Percentiles rank a stretch among this genome's conserved stretches.
Evolutionary conservation across 2,329 filamentous ascomycete species (phyloP).

Genomic region (Fusarium papillatum): DNA sequence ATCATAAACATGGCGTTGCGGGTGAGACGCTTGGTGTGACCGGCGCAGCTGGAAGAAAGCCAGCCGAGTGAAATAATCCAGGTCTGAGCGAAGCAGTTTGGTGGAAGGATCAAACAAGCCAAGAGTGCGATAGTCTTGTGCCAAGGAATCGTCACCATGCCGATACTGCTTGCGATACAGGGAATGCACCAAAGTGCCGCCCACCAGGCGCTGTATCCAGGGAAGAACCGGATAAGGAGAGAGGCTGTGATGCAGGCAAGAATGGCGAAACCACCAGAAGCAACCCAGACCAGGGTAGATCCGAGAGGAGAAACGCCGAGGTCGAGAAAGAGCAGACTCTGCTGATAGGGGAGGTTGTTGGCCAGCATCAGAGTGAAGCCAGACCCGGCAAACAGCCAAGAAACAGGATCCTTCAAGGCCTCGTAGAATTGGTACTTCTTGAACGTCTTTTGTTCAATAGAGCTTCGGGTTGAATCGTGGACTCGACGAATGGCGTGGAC

Average conservation of each 20-base stretch:
- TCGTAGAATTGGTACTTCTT: slow-evolving; percentile 48
- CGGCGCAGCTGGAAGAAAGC: slow-evolving; percentile 44
- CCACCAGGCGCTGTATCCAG: slow-evolving; percentile 36
- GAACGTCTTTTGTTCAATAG: slow-evolving; percentile 52
- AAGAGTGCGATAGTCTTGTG: slow-evolving; percentile 45
- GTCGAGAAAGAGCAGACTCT: slow-evolving; percentile 30
- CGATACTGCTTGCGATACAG: slow-evolving; percentile 35
- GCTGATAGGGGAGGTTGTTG: slow-evolving; percentile 55
- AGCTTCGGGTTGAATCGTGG: slow-evolving; percentile 44
- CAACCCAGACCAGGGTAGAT: slow-evolving; percentile 29
- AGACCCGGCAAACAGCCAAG: slow-evolving; percentile 47
- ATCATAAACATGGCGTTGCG: slow-evolving; percentile 54
- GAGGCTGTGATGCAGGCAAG: slow-evolving; percentile 32
- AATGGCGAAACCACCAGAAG: slow-evolving; percentile 28
- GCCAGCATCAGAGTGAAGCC: slow-evolving; percentile 53
- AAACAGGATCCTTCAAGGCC: slow-evolving; percentile 45
- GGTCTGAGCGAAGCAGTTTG: slow-evolving; percentile 31
- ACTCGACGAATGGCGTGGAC: slow-evolving; percentile 48
- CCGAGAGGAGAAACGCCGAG: slow-evolving; percentile 25
- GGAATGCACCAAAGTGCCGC: slow-evolving; percentile 39
- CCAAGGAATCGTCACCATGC: slow-evolving; percentile 38
- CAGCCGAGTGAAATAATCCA: slow-evolving; percentile 32
- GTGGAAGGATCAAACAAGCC: slow-evolving; percentile 30
- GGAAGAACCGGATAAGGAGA: slow-evolving; percentile 28
- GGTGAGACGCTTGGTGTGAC: slow-evolving; percentile 59